phyloP scores from a whole-genome alignment of 2,329 filamentous ascomycete species.

The Colletotrichum coccodes region DNA sequence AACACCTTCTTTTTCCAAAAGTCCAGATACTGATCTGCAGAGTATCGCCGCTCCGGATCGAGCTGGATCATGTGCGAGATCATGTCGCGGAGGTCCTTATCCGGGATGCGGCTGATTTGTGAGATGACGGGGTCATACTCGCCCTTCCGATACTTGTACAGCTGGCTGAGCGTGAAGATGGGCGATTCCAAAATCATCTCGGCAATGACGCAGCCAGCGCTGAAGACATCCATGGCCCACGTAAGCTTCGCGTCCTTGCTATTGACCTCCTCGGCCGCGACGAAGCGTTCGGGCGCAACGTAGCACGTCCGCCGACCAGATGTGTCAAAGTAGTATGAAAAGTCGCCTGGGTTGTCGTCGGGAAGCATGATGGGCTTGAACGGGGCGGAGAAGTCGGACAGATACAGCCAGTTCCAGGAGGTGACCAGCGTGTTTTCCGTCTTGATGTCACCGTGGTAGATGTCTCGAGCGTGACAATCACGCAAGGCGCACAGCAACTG shows the following conservation, averaged over 20 bases:
- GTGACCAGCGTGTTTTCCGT: constrained; percentile 97
- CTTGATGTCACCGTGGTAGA: constrained; percentile 99
- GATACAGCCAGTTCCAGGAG: constrained; percentile 99
- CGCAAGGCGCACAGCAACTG: constrained; percentile 92
- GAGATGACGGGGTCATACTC: constrained; percentile 90
- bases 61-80: constrained; percentile 96
- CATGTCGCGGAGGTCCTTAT: constrained; percentile 87
- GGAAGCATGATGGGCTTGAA: constrained; percentile 96
- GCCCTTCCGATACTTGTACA: constrained; percentile 92
- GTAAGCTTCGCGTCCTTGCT: constrained; percentile 69
- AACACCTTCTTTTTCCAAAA: constrained; percentile 93
- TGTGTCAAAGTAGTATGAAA: constrained; percentile 97
- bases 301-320: constrained; percentile 94
- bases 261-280: constrained; percentile 74
- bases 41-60: constrained; percentile 90
- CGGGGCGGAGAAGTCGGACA: constrained; percentile 95
- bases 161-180: constrained; percentile 96
- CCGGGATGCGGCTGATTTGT: constrained; percentile 86
- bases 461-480: constrained; percentile 87
- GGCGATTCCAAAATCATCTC: constrained; percentile 95
- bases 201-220: constrained; percentile 94
- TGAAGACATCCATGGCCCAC: constrained; percentile 99
- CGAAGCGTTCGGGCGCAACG: constrained; percentile 91
- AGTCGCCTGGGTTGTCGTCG: constrained; percentile 96
- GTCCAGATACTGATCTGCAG: constrained; percentile 91